Base-by-base conservation (phyloP, 139 green algal genomes). In the Chlamydomonas sp. region DNA sequence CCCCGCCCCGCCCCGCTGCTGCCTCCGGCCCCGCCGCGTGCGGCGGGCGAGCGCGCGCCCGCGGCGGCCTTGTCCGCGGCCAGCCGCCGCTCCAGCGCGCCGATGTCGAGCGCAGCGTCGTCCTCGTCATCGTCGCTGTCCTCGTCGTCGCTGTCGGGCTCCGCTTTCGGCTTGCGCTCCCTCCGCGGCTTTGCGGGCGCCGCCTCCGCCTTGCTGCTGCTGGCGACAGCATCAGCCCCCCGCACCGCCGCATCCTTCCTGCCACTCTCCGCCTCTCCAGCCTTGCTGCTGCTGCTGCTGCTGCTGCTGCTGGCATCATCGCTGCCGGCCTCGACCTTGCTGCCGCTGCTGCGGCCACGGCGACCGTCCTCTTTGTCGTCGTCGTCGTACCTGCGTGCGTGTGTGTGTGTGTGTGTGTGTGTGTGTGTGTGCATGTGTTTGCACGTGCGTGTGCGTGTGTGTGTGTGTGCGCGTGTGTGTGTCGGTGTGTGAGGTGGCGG, bases 41-140 rank as follows among this genome's bases (percentile, higher is more conserved):
- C 57, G 34, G 8, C 65, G 6, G 22, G 10, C 8, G 13, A n/a
- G 48, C 35, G 2, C 6, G 5, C 49, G 16, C 8, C 26, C 16
- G 13, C 38, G 31, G 10, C 26, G 36, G 20, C 36, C 16, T 58
- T 35, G 35, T 10, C 24, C 6, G 16, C 33, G n/a, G 30, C 43
- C 35, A 30, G 30, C 31, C 29, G 47, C 28, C 38, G 2, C 48
- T 36, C 30, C 1, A 60, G 30, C 58, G 67, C 78, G 5, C 71
- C 30, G 6, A 74, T 2, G 5, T 76, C 67, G 30, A 76, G 73
- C 0, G 48, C 73, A 28, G 70, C 65, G 8, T 69, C 58, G 22
- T 35, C 48, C 38, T 71, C 65, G 13, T 62, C 72, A 8, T 72
- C 70, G 36, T 62, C 73, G 1, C 33, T 63, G 39, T 39, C 37